Base-by-base conservation (phyloP, 768 basidiomycete genomes). In the Mycena vitilis region DNA sequence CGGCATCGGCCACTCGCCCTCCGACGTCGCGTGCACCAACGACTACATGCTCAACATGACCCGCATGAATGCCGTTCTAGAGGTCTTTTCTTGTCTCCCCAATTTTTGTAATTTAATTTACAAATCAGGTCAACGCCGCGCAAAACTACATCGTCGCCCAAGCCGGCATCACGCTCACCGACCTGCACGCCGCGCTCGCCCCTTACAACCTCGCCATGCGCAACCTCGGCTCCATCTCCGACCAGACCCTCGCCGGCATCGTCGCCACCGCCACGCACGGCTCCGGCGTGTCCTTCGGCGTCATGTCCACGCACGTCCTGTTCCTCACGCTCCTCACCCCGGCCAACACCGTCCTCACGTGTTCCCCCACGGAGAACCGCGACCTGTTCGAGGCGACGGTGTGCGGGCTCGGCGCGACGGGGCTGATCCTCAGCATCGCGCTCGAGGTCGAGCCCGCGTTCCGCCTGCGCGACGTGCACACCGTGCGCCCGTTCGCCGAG, bases 241-340 rank as follows among this genome's bases (percentile, higher is more conserved):
- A 98, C 78, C 97, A 98, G 78, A 95, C 95, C 4, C 85, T 99
- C 71, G 96, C 89, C 34, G 98, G 98, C 51, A 88, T 96, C 73
- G 85, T 99, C 74, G 91, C 95, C 16, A 99, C 98, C 69, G 95
- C 95, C 10, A 96, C 96, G 0, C 98, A 99, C 83, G 98, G 96
- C 60, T 91, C 94, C 15, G 97, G 98, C 48, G 83, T 92, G 66
- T 75, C 80, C 51, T 96, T 87, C 80, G 88, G 89, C 61, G 93
- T 95, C 69, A 87, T 98, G 70, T 95, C 95, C 13, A 91, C 90
- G 22, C 87, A 91, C 71, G 95, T 95, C 61, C 84, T 87, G 73
- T 88, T 91, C 5, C 81, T 98, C 69, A 88, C 89, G 9, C 75
- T 98, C 55, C 83, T 98, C 42, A 82, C 94, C 16, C 91, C 96